Conservation (phyloP, 2,329 filamentous ascomycete species). For the Escovopsis weberi region DNA sequence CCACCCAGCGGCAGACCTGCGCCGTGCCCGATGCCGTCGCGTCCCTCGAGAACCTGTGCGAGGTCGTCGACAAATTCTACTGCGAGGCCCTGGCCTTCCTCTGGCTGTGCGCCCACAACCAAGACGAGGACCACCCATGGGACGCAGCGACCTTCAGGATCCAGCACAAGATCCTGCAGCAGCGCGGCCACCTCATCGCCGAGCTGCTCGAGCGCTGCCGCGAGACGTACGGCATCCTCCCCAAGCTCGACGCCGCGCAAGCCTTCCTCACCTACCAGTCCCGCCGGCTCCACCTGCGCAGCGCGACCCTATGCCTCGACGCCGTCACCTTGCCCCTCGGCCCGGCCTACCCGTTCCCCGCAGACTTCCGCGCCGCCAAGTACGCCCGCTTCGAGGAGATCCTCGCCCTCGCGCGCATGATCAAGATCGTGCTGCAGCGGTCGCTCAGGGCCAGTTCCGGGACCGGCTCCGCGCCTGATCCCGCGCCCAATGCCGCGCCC, state of each 20-base stretch:
- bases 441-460: neutral
- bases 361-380: neutral
- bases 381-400: slow-evolving; percentile 4
- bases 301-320: slow-evolving; percentile 2
- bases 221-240: neutral
- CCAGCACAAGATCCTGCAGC: slow-evolving; percentile 9
- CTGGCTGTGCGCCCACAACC: slow-evolving; percentile 8
- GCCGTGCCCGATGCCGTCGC: slow-evolving; percentile 4
- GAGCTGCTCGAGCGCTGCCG: slow-evolving; percentile 5
- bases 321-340: neutral
- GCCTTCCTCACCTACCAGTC: slow-evolving; percentile 4
- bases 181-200: slow-evolving; percentile 5
- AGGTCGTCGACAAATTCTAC: slow-evolving; percentile 10
- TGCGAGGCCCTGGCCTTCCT: slow-evolving; percentile 11
- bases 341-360: slow-evolving; percentile 1
- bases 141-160: slow-evolving; percentile 5
- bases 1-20: slow-evolving; percentile 6
- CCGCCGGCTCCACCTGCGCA: slow-evolving; percentile 5
- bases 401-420: slow-evolving; percentile 3
- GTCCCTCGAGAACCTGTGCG: slow-evolving; percentile 8
- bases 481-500: neutral
- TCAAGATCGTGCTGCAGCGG: neutral
- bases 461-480: no score
- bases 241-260: neutral
- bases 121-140: slow-evolving; percentile 8